Evolutionary conservation across 306 rosid species (phyloP), one percentile per base, ranked within the genome.

Genomic region (Medicago truncatula): DNA sequence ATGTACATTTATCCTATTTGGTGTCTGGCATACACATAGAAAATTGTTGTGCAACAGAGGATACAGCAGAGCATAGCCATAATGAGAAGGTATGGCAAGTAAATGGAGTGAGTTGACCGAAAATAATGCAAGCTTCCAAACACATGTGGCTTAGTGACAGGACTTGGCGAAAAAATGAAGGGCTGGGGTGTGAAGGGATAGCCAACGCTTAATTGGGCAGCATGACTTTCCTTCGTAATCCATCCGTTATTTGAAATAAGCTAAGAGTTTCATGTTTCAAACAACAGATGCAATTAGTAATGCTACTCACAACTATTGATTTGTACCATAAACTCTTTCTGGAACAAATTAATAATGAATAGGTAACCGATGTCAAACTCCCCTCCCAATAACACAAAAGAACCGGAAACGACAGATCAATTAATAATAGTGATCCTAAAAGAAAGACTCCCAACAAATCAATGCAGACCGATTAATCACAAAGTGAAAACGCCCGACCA

Each of bases 281-380:
- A 57, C 47, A 44, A 28, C 41, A 20, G 67, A 0, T 14, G 14
- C 41, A 40, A 57, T 46, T 46, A 12, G 52, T 46, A 16, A 4
- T 46, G 52, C 52, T 12, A 46, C 16, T 46, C 14, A 17, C 13
- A 13, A 3, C 18, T 74, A 60, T 16, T 46, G 23, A 46, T 15
- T 74, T 9, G 23, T 74, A 8, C 0, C 0, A 13, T 9, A n/a
- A 18, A 36, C 31, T 65, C 31, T 65, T 39, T 38, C 39, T 10
- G 1, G 10, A 7, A 12, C 13, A 28, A 47, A 47, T 47, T 36
- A 49, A 63, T 63, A 25, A 54, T 2, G 38, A 62, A 62, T 9
- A 56, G 9, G 68, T 38, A 71, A 77, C 59, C 9, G n/a, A 73
- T 7, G 11, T 73, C 67, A 31, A 15, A 61, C 67, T 31, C 20